Base-by-base conservation (phyloP, 1,284 basidiomycete genomes). In the Phellinidium pouzarii region DNA sequence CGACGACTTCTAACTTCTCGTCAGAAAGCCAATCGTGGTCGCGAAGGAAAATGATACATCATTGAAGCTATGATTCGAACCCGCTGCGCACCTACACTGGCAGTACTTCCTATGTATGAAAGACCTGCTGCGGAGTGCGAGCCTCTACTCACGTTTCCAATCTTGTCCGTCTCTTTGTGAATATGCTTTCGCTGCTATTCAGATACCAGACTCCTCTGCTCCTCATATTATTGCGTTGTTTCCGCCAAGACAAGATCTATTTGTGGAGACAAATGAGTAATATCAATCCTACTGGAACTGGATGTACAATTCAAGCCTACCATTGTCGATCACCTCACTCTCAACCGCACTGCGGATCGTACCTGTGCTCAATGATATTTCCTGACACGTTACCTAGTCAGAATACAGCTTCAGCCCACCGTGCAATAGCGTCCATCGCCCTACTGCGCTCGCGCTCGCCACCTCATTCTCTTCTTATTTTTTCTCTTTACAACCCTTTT, bases 281-380 rank as follows among this genome's bases (percentile, higher is more conserved):
- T 11, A 8, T 8, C 31, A 34, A 7, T 34, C n/a, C n/a, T n/a
- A n/a, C n/a, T n/a, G n/a, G n/a, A n/a, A n/a, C n/a, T n/a, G n/a
- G n/a, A n/a, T n/a, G n/a, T 7, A 17, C 37, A 17, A 11, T 34
- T n/a, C 37, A 40, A 48, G 47, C 8, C 23, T 37, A 38, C 5
- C n/a, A 37, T 12, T 25, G 22, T 23, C 6, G 42, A 43, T 43
- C 22, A 38, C 12, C 26, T 41, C 40, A 34, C 12, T 27, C 23
- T 14, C 31, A 22, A 17, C 34, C 34, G 47, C 27, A 26, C 48
- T 50, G 48, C 48, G 48, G 48, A 45, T 40, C 20, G 38, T 31
- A 19, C 31, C 48, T 50, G 48, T 50, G 48, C 38, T n/a, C n/a
- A n/a, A n/a, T 12, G 26, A 50, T 40, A 26, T 50, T 31, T 9